phyloP scores from a whole-genome alignment of 345 rosid species.

The Eucalyptus marginata region DNA sequence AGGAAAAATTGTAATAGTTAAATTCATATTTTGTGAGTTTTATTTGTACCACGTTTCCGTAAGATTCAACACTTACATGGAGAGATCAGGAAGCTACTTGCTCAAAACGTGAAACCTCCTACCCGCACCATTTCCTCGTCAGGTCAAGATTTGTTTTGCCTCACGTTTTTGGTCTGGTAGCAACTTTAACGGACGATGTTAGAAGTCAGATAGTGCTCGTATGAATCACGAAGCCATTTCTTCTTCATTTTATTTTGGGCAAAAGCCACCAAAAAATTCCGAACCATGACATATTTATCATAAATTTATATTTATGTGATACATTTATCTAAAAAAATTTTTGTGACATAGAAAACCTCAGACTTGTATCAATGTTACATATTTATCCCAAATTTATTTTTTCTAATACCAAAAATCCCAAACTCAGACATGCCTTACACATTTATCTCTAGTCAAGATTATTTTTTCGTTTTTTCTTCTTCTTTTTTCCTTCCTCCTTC shows the following conservation, averaged over 20 bases:
- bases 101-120: not conserved
- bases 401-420: not conserved
- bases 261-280: not conserved
- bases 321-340: too few species aligned
- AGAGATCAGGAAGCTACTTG: not conserved
- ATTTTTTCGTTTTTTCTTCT: not conserved
- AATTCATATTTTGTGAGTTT: too few species aligned
- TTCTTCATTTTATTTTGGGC: not conserved
- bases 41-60: too few species aligned
- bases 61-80: too few species aligned
- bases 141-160: not conserved
- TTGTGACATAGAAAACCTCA: not conserved
- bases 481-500: not conserved
- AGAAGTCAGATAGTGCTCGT: not conserved
- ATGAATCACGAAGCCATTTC: not conserved
- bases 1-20: too few species aligned
- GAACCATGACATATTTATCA: too few species aligned
- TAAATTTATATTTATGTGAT: not conserved
- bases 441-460: too few species aligned
- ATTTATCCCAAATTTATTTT: not conserved
- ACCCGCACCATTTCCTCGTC: not conserved
- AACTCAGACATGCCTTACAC: not conserved
- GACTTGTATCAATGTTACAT: not conserved
- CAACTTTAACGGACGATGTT: not conserved
- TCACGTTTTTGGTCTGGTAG: not conserved